Evolutionary conservation across 139 green algal genomes (phyloP).

Genomic region (Tetraselmis chui): DNA sequence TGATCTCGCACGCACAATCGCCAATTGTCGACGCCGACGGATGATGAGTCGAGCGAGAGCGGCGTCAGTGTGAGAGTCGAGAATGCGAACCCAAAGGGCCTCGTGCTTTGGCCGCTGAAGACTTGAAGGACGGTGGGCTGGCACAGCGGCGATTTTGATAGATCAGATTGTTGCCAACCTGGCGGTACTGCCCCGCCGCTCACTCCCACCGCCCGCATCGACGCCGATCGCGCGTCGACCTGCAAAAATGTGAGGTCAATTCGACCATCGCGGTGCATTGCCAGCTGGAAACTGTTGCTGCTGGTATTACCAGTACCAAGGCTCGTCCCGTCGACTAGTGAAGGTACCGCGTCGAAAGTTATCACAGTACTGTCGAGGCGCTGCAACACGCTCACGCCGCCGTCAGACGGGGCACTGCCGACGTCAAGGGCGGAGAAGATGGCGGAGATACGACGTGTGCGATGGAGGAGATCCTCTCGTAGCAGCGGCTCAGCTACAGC

Average conservation of each 20-base stretch:
- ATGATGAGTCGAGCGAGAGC: neutral
- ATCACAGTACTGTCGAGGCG: neutral
- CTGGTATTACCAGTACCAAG: too few relatives aligned
- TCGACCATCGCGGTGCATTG: neutral
- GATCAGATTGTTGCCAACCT: neutral
- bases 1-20: neutral
- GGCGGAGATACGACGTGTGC: neutral
- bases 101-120: neutral
- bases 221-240: neutral
- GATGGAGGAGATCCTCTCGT: neutral
- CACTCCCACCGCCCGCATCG: neutral
- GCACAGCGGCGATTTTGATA: neutral
- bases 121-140: neutral
- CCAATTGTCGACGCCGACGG: neutral
- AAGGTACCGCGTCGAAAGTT: neutral
- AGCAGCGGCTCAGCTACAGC: neutral
- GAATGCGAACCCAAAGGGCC: neutral
- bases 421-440: neutral
- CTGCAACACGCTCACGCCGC: neutral
- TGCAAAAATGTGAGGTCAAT: neutral
- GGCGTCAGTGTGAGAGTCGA: neutral
- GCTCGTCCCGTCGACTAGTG: neutral
- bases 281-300: neutral
- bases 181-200: neutral
- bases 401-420: neutral